Conservation (phyloP, 352 stramenopile genomes). For the Stephanocyclus meneghinianus region DNA sequence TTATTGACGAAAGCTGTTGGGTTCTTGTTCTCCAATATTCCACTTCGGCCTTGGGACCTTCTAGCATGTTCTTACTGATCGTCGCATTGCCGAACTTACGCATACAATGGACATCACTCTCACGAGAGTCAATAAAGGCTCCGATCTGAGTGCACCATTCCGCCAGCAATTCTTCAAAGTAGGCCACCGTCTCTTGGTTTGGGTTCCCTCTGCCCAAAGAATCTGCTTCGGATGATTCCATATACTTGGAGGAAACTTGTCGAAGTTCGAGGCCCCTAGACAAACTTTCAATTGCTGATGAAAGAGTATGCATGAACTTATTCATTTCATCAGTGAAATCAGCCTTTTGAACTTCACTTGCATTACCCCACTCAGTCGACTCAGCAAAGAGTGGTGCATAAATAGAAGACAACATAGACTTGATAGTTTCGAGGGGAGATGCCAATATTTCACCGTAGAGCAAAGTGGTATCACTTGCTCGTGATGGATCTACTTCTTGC, state of each 20-base stretch:
- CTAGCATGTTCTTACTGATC: constrained; percentile 61
- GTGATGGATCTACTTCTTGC: constrained; percentile 62
- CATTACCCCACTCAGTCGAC: constrained; percentile 94
- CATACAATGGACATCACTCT: constrained; percentile 37
- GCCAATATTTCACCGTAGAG: constrained; percentile 84
- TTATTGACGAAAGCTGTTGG: constrained; percentile 98
- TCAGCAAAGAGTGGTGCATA: constrained; percentile 91
- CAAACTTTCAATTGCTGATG: constrained; percentile 94
- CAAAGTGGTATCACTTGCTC: constrained; percentile 77
- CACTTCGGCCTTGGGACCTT: constrained; percentile 93
- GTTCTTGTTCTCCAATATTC: constrained; percentile 95
- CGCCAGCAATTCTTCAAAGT: constrained; percentile 95
- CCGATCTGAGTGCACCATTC: constrained; percentile 84
- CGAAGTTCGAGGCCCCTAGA: constrained; percentile 91
- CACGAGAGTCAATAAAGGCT: constrained; percentile 53
- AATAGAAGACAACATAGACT: constrained; percentile 82
- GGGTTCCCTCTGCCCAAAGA: constrained; percentile 56
- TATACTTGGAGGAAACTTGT: constrained; percentile 62
- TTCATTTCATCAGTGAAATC: constrained; percentile 93
- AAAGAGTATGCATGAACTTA: constrained; percentile 91
- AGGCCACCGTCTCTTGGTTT: constrained; percentile 88
- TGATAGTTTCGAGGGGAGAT: constrained; percentile 82
- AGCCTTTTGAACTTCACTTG: constrained; percentile 85
- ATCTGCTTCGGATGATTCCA: constrained; percentile 53
- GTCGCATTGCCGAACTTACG: constrained; percentile 56